Base-by-base conservation (phyloP, 345 rosid species). In the Syzygium grande region DNA sequence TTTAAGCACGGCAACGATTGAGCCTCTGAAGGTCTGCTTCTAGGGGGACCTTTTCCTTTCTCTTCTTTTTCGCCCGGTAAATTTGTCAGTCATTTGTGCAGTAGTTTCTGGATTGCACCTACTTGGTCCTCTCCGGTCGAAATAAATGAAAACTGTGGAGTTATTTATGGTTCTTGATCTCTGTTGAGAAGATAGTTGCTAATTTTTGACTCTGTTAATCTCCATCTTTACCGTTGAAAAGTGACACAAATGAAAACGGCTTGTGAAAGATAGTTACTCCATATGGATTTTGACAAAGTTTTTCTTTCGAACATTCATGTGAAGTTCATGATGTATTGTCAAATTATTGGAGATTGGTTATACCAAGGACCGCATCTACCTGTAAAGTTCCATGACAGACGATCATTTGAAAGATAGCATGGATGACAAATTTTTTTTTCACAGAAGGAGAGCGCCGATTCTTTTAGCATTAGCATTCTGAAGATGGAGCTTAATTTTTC, bases 401-500 rank as follows among this genome's bases (percentile, higher is more conserved):
- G 9, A 58, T 73, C 49, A 34, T 38, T 73, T 4, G 25, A 38
- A 38, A 73, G 49, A 38, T 73, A 19, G 27, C 49, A 38, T 73
- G 9, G 21, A 9, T 38, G 49, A 38, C 80, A 4, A 29, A 2
- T 6, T 65, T 16, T 17, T 68, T 34, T 34, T 4, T 73, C 9
- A 34, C 8, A 22, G 80, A 38, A 19, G 80, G 5, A 73, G 80
- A 73, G 80, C 2, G 6, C 46, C 2, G 6, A 34, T 19, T 73
- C 12, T 73, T 73, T 73, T 34, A 19, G 38, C 80, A 19, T 34
- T 19, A 73, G 14, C 30, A 51, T n/a, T 84, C 27, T 30, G 63
- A 51, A 85, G 59, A 12, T 52, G 89, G 65, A 55, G 88, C 87
- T 89, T 34, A 91, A 89, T 61, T 30, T 53, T 63, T 77, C 38